phyloP scores from a whole-genome alignment of 352 stramenopile species.

The Pythium coloratum region DNA sequence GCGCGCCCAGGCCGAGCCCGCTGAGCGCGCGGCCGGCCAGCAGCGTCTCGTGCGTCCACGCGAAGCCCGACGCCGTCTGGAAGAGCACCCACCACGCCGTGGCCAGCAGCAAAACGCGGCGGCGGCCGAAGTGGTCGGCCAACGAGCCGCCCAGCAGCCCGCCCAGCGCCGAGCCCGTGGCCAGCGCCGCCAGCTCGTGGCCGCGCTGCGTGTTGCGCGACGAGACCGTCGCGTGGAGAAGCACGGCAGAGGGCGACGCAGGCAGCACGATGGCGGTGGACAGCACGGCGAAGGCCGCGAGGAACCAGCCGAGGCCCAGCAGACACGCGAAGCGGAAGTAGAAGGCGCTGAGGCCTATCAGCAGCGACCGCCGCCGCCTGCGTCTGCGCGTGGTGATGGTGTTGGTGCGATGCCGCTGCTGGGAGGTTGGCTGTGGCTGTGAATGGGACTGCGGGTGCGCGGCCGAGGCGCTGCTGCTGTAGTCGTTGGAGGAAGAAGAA shows the following conservation, averaged over 20 bases:
- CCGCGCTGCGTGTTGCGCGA: conserved; percentile 3
- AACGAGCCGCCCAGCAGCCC: conserved; percentile 48
- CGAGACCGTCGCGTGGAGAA: neutral
- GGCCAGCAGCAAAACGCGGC: conserved; percentile 40
- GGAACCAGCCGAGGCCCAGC: conserved; percentile 13
- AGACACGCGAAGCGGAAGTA: conserved; percentile 19
- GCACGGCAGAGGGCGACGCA: neutral
- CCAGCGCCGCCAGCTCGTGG: conserved; percentile 14
- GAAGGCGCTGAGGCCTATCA: conserved; percentile 18
- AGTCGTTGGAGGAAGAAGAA: neutral
- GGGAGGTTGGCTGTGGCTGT: neutral
- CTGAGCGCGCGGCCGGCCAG: conserved; percentile 39
- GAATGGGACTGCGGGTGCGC: neutral
- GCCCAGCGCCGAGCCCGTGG: conserved; percentile 43
- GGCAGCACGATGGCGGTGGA: conserved; percentile 1
- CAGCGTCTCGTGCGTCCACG: conserved; percentile 25
- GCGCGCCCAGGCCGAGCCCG: conserved; percentile 51
- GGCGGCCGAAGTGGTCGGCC: conserved; percentile 60
- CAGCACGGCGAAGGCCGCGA: conserved; percentile 10
- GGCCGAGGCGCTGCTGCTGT: conserved; percentile 7
- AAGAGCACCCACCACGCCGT: conserved; percentile 40
- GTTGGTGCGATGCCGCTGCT: neutral
- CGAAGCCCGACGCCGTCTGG: conserved; percentile 27
- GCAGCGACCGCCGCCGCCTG: neutral
- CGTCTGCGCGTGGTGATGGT: conserved; percentile 17